phyloP scores from a whole-genome alignment of 306 rosid species.

The Cucurbita pepo region DNA sequence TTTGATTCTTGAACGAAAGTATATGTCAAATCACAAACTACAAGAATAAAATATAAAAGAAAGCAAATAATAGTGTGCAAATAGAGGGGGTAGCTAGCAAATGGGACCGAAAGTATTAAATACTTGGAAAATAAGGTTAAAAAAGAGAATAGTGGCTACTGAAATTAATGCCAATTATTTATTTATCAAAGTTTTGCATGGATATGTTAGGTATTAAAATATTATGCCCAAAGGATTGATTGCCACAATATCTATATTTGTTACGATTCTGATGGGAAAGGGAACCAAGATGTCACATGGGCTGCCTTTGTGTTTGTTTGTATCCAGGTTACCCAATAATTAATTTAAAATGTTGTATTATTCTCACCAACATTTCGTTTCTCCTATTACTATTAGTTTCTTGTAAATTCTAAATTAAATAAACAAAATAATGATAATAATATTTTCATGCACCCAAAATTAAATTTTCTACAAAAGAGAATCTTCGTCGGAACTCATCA shows the following conservation, averaged over 20 bases:
- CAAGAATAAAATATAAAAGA: too few relatives aligned
- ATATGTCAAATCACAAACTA: too few relatives aligned
- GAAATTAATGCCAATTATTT: neutral
- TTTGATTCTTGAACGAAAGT: too few relatives aligned
- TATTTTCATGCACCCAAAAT: too few relatives aligned
- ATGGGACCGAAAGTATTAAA: neutral
- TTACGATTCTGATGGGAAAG: neutral
- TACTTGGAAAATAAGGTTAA: neutral
- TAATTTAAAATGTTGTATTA: too few relatives aligned
- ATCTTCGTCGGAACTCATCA: too few relatives aligned
- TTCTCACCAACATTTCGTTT: too few relatives aligned
- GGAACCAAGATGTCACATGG: neutral
- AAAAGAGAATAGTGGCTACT: neutral
- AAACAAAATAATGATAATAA: too few relatives aligned
- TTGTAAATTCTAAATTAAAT: too few relatives aligned
- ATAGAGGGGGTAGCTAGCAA: conserved; percentile 2
- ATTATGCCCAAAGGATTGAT: neutral
- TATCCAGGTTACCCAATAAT: neutral
- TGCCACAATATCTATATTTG: neutral
- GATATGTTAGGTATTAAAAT: neutral
- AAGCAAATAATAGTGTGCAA: neutral
- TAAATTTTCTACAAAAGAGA: too few relatives aligned
- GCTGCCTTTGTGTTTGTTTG: neutral
- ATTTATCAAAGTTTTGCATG: neutral
- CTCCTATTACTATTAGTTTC: too few relatives aligned